Conservation (phyloP, 495 filamentous ascomycete species). For the Penicillium arizonense region DNA sequence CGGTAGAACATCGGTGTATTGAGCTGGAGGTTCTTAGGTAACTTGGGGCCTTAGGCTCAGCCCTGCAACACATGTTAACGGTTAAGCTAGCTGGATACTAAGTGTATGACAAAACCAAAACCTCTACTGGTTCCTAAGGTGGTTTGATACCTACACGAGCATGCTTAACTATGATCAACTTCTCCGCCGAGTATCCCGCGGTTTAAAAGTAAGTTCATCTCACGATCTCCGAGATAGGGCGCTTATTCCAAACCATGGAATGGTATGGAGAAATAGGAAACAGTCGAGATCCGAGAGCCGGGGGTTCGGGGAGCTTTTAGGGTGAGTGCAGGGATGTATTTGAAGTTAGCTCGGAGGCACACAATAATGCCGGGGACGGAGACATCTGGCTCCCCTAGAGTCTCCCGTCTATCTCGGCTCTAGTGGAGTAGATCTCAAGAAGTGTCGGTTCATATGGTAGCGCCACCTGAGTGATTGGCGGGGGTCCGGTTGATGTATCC, state of each 20-base stretch:
- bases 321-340: too few species aligned
- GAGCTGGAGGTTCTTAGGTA: not conserved
- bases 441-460: not conserved
- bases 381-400: not conserved
- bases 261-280: not conserved
- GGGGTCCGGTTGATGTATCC: conserved; percentile 16
- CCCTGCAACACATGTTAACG: conserved; percentile 15
- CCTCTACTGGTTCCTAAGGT: not conserved
- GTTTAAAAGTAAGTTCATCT: not conserved
- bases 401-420: not conserved
- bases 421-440: conserved; percentile 5
- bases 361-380: not conserved
- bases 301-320: not conserved
- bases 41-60: not conserved
- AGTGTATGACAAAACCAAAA: not conserved
- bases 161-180: not conserved
- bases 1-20: not conserved
- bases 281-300: not conserved
- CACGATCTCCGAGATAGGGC: not conserved
- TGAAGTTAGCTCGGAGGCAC: too few species aligned
- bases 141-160: not conserved
- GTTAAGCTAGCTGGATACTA: not conserved
- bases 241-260: conserved; percentile 8
- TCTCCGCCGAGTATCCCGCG: not conserved
- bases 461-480: conserved; percentile 1